Conservation (phyloP, 2,329 filamentous ascomycete genomes). For the Talaromyces sp. region DNA sequence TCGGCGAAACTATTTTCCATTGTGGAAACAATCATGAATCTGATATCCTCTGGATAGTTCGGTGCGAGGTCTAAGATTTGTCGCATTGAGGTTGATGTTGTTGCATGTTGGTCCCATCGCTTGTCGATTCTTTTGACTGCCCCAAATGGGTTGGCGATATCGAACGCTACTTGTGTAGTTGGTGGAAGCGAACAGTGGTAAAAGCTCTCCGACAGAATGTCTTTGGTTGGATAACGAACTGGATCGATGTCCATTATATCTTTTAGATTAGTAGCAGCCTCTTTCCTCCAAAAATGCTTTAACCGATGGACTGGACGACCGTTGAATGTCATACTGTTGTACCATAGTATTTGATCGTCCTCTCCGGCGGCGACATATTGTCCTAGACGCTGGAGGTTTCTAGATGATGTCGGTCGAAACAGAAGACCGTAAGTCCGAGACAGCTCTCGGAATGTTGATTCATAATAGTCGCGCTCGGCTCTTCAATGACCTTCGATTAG, state of each 20-base stretch:
- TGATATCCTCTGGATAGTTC: conserved; percentile 13
- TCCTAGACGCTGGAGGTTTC: background rate
- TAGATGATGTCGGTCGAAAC: conserved; percentile 5
- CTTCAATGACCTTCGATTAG: background rate
- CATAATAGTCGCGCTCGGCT: background rate
- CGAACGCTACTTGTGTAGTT: background rate
- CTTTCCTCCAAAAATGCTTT: background rate
- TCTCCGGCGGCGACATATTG: background rate
- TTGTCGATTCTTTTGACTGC: conserved; percentile 2
- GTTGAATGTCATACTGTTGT: background rate
- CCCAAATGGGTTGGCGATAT: background rate
- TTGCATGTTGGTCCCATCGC: background rate
- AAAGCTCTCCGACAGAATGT: conserved; percentile 13
- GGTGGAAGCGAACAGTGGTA: conserved; percentile 6
- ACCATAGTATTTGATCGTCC: background rate
- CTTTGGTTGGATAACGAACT: background rate
- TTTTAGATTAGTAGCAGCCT: background rate
- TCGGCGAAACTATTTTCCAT: conserved; percentile 7
- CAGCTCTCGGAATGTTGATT: conserved; percentile 1
- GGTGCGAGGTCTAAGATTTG: conserved; percentile 1
- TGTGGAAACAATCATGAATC: conserved; percentile 6
- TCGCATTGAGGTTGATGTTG: conserved; percentile 9
- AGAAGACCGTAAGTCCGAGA: conserved; percentile 12
- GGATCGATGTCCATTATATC: conserved; percentile 5
- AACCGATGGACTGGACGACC: background rate